Conservation (phyloP, 495 filamentous ascomycete species). For the Neurospora sp. region DNA sequence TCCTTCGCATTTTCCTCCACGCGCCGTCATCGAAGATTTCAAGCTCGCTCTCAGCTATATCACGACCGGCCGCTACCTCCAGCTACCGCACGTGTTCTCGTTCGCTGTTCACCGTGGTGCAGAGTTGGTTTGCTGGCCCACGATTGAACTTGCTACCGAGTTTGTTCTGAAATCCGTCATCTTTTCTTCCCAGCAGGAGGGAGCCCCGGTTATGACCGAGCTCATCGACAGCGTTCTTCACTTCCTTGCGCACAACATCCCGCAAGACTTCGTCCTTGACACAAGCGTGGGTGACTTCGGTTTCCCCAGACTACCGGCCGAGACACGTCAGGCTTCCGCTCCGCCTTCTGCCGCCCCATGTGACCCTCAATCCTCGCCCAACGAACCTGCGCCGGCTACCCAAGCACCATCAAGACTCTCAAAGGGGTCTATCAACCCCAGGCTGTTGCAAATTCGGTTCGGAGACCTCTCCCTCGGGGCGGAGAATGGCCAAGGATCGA, state of each 20-base stretch:
- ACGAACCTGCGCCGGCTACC: constrained; percentile 12
- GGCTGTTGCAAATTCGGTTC: constrained; percentile 52
- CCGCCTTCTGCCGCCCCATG: neutral
- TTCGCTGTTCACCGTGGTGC: constrained; percentile 37
- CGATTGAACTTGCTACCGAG: constrained; percentile 38
- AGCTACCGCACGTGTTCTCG: constrained; percentile 31
- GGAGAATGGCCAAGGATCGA: neutral
- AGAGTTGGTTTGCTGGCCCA: constrained; percentile 41
- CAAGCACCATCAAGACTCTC: constrained; percentile 29
- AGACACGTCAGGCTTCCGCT: neutral
- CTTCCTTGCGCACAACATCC: constrained; percentile 39
- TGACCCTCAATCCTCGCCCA: constrained; percentile 1
- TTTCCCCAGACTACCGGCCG: constrained; percentile 25
- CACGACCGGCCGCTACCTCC: constrained; percentile 40
- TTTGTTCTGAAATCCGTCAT: constrained; percentile 22
- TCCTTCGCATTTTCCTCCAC: constrained; percentile 10
- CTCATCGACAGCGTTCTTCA: constrained; percentile 29
- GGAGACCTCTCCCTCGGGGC: constrained; percentile 41
- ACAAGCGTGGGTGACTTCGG: constrained; percentile 24
- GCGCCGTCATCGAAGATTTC: constrained; percentile 30
- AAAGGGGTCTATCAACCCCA: neutral
- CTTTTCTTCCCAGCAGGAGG: constrained; percentile 13
- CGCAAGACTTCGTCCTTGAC: constrained; percentile 40
- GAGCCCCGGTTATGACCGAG: constrained; percentile 3
- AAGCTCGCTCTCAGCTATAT: constrained; percentile 42